Conservation (phyloP, 192 early-diverging fungal genomes). For the Backusella westeae region DNA sequence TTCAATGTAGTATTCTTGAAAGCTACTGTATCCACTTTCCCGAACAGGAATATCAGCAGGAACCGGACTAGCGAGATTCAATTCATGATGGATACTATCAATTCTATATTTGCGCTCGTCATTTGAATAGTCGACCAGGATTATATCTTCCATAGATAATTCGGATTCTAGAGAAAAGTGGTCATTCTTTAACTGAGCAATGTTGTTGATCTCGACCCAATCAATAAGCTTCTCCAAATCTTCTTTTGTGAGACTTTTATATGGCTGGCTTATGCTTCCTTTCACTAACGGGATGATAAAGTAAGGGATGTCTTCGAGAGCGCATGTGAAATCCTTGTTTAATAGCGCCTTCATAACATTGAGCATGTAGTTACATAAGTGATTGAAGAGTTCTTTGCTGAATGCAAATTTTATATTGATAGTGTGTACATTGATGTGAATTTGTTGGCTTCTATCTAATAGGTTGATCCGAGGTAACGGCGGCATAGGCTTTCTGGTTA, state of each 20-base stretch:
- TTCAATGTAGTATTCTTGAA: slow-evolving; percentile 41
- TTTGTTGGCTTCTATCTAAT: slow-evolving; percentile 20
- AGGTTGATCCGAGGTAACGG: slow-evolving; percentile 23
- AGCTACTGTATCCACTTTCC: slow-evolving; percentile 30
- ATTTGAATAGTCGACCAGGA: slow-evolving; percentile 42
- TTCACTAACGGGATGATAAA: slow-evolving; percentile 50
- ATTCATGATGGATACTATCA: slow-evolving; percentile 20
- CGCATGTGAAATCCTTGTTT: slow-evolving; percentile 47
- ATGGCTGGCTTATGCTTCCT: background rate
- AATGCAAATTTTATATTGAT: slow-evolving; percentile 21
- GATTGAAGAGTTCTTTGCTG: slow-evolving; percentile 31
- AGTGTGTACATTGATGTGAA: slow-evolving; percentile 16
- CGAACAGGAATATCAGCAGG: slow-evolving; percentile 15
- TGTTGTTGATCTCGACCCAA: slow-evolving; percentile 42
- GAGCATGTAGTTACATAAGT: slow-evolving; percentile 51
- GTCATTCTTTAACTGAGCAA: slow-evolving; percentile 8
- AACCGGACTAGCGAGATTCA: slow-evolving; percentile 21
- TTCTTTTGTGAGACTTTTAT: slow-evolving; percentile 34
- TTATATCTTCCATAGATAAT: slow-evolving; percentile 9
- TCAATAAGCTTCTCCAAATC: slow-evolving; percentile 37
- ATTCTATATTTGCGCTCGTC: slow-evolving; percentile 41
- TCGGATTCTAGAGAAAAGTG: slow-evolving; percentile 13
- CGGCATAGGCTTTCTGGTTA: slow-evolving; percentile 42
- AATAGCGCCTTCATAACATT: slow-evolving; percentile 45
- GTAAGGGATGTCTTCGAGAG: slow-evolving; percentile 48